A percentile compares a stretch with the other conserved stretches of the same genome.
phyloP scores from a whole-genome alignment of 352 stramenopile species.

The Achlya hypogyna region DNA sequence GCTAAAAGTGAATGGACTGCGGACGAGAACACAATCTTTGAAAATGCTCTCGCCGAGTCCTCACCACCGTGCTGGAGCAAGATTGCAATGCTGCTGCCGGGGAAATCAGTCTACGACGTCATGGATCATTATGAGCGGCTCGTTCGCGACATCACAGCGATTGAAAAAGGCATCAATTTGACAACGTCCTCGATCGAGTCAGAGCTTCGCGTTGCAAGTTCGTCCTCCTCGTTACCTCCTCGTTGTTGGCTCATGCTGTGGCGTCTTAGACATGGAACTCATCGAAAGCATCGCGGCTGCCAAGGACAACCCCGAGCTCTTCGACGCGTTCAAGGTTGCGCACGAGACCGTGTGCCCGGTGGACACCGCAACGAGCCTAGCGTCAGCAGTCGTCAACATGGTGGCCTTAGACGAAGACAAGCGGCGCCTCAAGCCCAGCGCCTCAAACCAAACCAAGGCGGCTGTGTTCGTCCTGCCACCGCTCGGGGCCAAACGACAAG shows the following conservation, averaged over 20 bases:
- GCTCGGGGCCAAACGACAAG: neutral
- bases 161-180: slow-evolving; percentile 31
- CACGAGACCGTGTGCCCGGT: slow-evolving; percentile 11
- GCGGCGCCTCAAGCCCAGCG: too few species aligned
- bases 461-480: neutral
- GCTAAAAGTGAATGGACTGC: slow-evolving; percentile 59
- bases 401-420: neutral
- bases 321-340: slow-evolving; percentile 2
- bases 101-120: slow-evolving; percentile 68
- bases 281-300: slow-evolving; percentile 5
- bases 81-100: slow-evolving; percentile 54
- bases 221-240: neutral
- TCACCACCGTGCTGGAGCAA: slow-evolving; percentile 56
- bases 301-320: slow-evolving; percentile 12
- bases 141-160: slow-evolving; percentile 55
- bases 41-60: slow-evolving; percentile 51
- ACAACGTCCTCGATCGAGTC: neutral
- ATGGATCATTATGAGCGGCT: slow-evolving; percentile 64
- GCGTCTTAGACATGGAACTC: slow-evolving; percentile 15
- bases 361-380: slow-evolving; percentile 10
- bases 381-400: slow-evolving; percentile 9
- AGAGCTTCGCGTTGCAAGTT: slow-evolving; percentile 12
- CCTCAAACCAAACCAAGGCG: neutral
- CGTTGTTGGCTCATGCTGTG: neutral
- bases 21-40: slow-evolving; percentile 75